Percentiles rank a stretch among this genome's conserved stretches.
Evolutionary conservation across 768 basidiomycete genomes (phyloP).

Genomic region (Suillus luteus): DNA sequence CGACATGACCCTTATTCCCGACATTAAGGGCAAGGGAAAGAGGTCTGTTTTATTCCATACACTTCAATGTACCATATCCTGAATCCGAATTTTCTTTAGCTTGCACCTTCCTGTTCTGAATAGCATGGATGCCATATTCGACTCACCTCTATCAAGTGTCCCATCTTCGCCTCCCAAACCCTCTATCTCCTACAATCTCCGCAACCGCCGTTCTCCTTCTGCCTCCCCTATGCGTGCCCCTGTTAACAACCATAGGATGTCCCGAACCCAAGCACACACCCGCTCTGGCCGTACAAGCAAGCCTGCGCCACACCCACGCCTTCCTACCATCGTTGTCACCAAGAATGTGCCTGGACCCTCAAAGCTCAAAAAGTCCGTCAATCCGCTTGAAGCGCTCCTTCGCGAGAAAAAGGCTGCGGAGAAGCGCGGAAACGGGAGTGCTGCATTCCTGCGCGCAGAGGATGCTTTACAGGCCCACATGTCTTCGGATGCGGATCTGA

Average conservation of each 20-base stretch:
- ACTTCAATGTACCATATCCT: neutral
- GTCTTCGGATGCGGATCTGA: conserved; percentile 21
- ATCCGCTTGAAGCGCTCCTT: conserved; percentile 57
- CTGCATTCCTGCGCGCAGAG: conserved; percentile 51
- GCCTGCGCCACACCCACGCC: conserved; percentile 9
- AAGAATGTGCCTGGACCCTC: conserved; percentile 5
- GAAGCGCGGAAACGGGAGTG: conserved; percentile 37
- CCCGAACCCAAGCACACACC: neutral
- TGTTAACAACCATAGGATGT: no score
- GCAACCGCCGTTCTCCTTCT: conserved; percentile 8
- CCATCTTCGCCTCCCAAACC: conserved; percentile 16
- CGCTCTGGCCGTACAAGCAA: conserved; percentile 28
- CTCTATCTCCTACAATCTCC: neutral
- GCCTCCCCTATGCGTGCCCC: conserved; percentile 12
- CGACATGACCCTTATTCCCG: conserved; percentile 17
- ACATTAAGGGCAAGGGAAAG: conserved; percentile 7
- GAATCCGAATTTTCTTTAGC: conserved; percentile 15
- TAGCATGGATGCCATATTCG: conserved; percentile 14
- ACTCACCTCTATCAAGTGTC: conserved; percentile 27
- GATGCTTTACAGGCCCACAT: conserved; percentile 35
- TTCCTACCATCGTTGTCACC: conserved; percentile 18
- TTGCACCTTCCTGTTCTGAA: conserved; percentile 4
- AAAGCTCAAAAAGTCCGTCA: conserved; percentile 29
- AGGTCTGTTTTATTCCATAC: conserved; percentile 14
- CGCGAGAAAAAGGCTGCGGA: conserved; percentile 48